phyloP scores from a whole-genome alignment of 805 yeast species.

The Scheffersomyces amazonensis region DNA sequence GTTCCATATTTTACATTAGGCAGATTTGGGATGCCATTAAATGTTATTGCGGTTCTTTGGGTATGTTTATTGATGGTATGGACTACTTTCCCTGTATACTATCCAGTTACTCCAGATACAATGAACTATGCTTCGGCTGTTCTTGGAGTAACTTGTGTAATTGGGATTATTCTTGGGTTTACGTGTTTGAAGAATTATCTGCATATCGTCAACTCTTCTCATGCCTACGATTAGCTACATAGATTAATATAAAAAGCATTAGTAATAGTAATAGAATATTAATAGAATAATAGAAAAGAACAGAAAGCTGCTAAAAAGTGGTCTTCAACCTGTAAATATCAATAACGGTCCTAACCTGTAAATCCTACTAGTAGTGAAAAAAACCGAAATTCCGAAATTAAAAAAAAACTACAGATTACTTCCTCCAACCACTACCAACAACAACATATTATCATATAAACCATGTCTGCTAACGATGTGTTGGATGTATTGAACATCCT shows the following conservation, averaged over 20 bases:
- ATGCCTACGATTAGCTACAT: too few species aligned
- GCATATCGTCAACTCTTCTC: conserved; percentile 5
- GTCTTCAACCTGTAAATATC: too few species aligned
- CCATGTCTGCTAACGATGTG: conserved; percentile 51
- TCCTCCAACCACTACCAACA: too few species aligned
- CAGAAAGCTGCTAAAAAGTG: too few species aligned
- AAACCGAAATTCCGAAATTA: too few species aligned
- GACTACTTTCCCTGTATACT: conserved; percentile 13
- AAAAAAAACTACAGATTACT: too few species aligned
- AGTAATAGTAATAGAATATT: too few species aligned
- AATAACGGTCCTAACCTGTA: too few species aligned
- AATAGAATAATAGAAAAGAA: too few species aligned
- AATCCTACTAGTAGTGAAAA: too few species aligned
- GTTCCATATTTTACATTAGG: conserved; percentile 15
- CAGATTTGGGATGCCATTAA: conserved; percentile 12
- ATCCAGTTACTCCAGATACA: conserved; percentile 13
- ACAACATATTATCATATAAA: too few species aligned
- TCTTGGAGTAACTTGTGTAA: conserved; percentile 13
- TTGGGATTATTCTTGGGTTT: conserved; percentile 18
- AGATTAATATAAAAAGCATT: too few species aligned
- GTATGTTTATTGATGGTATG: conserved; percentile 16
- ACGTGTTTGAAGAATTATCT: conserved; percentile 12
- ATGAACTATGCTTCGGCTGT: conserved; percentile 22
- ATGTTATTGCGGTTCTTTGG: conserved; percentile 16
- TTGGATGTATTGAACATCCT: conserved; percentile 75